Evolutionary conservation across 805 yeast species (phyloP).

Genomic region (Wickerhamomyces mucosus): DNA sequence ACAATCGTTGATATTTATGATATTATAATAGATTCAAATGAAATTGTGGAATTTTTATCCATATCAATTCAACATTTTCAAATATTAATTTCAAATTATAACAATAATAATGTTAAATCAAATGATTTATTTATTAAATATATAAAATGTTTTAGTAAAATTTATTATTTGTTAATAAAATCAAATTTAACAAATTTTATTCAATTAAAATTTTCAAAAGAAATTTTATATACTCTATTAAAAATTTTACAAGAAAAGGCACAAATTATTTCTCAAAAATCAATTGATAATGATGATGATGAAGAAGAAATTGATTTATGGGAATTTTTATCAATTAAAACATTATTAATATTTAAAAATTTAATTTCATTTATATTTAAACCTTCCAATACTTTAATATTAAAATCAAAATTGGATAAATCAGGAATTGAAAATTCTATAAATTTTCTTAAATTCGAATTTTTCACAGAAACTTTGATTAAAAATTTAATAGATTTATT

Average conservation of each 20-base stretch:
- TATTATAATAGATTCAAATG: constrained; percentile 49
- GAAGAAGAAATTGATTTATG: constrained; percentile 48
- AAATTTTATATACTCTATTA: constrained; percentile 53
- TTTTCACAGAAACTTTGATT: constrained; percentile 50
- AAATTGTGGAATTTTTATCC: constrained; percentile 52
- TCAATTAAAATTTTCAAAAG: constrained; percentile 52
- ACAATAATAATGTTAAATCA: constrained; percentile 29
- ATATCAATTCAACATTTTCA: constrained; percentile 51
- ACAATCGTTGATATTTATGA: constrained; percentile 70
- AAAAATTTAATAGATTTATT: constrained; percentile 54
- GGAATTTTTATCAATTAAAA: constrained; percentile 64
- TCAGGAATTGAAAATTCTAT: constrained; percentile 53
- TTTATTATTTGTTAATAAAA: constrained; percentile 51
- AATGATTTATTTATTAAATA: constrained; percentile 45
- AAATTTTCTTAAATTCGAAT: constrained; percentile 36
- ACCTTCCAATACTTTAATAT: constrained; percentile 28
- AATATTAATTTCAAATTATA: constrained; percentile 43
- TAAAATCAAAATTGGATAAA: constrained; percentile 53
- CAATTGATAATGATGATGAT: constrained; percentile 25
- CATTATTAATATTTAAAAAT: constrained; percentile 54
- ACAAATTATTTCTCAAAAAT: constrained; percentile 47
- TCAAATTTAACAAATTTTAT: constrained; percentile 63
- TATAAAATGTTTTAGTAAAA: constrained; percentile 65
- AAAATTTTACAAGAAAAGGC: constrained; percentile 58
- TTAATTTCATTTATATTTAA: constrained; percentile 53